Evolutionary conservation across 768 basidiomycete species (phyloP), one percentile per base, ranked within the genome.

Genomic region (Guyanaporus albipodus): DNA sequence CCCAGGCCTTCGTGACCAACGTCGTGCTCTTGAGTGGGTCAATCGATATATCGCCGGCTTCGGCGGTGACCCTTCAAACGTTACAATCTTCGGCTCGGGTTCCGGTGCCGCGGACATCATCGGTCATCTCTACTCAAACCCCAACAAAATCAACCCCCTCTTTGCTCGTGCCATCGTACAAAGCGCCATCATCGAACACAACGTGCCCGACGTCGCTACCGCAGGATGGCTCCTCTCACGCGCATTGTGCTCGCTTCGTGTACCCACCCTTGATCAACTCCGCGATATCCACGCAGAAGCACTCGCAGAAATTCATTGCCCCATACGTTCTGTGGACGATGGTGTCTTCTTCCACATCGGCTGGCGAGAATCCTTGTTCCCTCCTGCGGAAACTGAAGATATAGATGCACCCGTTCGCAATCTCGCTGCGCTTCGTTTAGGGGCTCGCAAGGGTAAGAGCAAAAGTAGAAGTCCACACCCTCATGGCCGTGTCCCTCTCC

Each of bases 81-180:
- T 75, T 11, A 75, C 72, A 4, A 46, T 75, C 11, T 73, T 71
- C 32, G 74, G 74, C 14, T 63, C 70, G 41, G 68, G 69, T 4
- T 54, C 68, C 5, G 74, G 73, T 26, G 74, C 66, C 32, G 76
- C 77, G 29, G 79, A 85, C 48, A 77, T 85, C 60, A 58, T 82
- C 17, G 75, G 69, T 44, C 81, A 84, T 50, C 67, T 90, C 10
- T 73, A 85, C 49, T 90, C 87, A 11, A 69, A 68, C 21, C 69
- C 70, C 18, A 89, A 89, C 65, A 73, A 81, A 29, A 62, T 64
- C 2, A 60, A 66, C 3, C 86, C 83, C 15, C 61, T 87, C 23
- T 88, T 89, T 66, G 71, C 79, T 47, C 85, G 85, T 11, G 82
- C 84, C 9, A 84, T 90, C 55, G 66, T 86, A n/a, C 87, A 90